These are phyloP conservation scores for Ramaria sp. DNA, from an alignment of 768 basidiomycete genomes.

Conservation along the genomic window DNA sequence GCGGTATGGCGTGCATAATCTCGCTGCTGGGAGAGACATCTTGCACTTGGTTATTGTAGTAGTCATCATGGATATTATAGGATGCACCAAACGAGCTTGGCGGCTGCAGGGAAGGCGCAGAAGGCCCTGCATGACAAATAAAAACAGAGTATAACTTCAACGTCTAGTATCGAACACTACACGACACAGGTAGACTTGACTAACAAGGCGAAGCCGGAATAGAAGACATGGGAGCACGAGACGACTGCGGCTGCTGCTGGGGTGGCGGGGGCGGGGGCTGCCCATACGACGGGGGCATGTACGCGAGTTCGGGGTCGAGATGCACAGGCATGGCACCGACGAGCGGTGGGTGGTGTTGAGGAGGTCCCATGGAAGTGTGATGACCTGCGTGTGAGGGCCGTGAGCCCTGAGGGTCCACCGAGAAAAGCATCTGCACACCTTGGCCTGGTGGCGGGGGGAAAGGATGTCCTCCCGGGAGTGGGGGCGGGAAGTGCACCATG, in stretches of 20 bases:
- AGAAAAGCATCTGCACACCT: slow-evolving; percentile 26
- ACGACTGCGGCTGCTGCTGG: slow-evolving; percentile 10
- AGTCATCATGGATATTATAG: slow-evolving; percentile 9
- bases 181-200: slow-evolving; percentile 12
- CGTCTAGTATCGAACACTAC: slow-evolving; percentile 11
- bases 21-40: slow-evolving; percentile 1
- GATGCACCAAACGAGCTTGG: slow-evolving; percentile 11
- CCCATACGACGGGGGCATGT: slow-evolving; percentile 14
- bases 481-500: slow-evolving; percentile 8
- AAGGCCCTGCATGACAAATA: slow-evolving; percentile 11
- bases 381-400: slow-evolving; percentile 22
- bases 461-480: slow-evolving; percentile 4
- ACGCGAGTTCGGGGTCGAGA: slow-evolving; percentile 12
- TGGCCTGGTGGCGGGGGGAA: slow-evolving; percentile 34
- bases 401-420: slow-evolving; percentile 1
- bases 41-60: slow-evolving; percentile 8
- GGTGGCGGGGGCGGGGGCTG: slow-evolving; percentile 7
- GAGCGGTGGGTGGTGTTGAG: slow-evolving; percentile 18
- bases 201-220: slow-evolving; percentile 12
- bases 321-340: slow-evolving; percentile 9
- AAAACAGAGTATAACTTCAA: slow-evolving; percentile 10
- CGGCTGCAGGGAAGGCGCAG: slow-evolving; percentile 10
- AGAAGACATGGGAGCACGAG: slow-evolving; percentile 5
- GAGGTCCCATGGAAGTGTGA: slow-evolving; percentile 21
- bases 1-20: neutral